These are phyloP conservation scores for Monilinia polystroma DNA, from an alignment of 2,329 filamentous ascomycete genomes.

Conservation along the genomic window DNA sequence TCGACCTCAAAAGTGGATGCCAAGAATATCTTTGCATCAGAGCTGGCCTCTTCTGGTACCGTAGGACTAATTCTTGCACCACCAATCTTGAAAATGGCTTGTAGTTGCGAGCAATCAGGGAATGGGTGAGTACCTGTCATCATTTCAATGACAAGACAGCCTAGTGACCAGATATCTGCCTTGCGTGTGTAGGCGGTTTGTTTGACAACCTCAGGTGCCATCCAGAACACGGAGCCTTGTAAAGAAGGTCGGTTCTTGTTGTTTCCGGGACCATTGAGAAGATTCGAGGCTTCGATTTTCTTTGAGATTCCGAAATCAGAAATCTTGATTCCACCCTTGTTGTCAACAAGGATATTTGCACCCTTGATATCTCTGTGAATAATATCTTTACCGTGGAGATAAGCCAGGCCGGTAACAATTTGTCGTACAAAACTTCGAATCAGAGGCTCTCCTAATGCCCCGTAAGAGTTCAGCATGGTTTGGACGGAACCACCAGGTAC, in stretches of 20 bases:
- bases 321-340: conserved; percentile 98
- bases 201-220: conserved; percentile 97
- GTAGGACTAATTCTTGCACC: conserved; percentile 83
- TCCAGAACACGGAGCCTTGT: conserved; percentile 98
- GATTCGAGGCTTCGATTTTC: conserved; percentile 88
- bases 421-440: conserved; percentile 96
- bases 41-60: conserved; percentile 81
- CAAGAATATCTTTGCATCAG: conserved; percentile 81
- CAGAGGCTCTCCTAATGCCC: conserved; percentile 86
- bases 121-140: conserved; percentile 96
- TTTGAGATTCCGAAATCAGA: conserved; percentile 99
- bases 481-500: conserved; percentile 96
- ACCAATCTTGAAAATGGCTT: conserved; percentile 98
- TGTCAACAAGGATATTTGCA: conserved; percentile 97
- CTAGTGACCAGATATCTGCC: conserved; percentile 97
- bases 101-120: conserved; percentile 93
- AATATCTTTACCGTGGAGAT: conserved; percentile 91
- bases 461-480: conserved; percentile 98
- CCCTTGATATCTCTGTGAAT: conserved; percentile 99
- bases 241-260: conserved; percentile 74
- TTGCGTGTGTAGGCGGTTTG: conserved; percentile 98
- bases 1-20: conserved; percentile 92
- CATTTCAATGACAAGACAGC: conserved; percentile 97
- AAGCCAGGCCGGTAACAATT: conserved; percentile 88
- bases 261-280: conserved; percentile 67